Conservation (phyloP, 2,329 filamentous ascomycete species). For the Colletotrichum tropicicola region DNA sequence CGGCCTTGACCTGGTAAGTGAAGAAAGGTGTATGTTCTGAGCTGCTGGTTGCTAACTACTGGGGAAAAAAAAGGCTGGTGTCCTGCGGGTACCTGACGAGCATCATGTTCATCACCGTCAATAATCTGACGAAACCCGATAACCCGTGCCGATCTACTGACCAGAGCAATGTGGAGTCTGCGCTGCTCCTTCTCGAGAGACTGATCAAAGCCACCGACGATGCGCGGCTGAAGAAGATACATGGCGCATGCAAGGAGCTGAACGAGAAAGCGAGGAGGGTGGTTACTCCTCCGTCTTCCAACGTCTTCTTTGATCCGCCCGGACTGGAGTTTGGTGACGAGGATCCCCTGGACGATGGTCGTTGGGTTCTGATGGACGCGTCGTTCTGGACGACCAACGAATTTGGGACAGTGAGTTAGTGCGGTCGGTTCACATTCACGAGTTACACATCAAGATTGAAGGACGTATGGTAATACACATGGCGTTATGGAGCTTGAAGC, state of each 20-base stretch:
- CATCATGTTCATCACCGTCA: slow-evolving; percentile 25
- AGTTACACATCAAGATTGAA: too few relatives aligned
- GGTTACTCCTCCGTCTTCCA: not conserved
- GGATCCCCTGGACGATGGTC: not conserved
- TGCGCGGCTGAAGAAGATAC: not conserved
- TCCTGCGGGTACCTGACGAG: slow-evolving; percentile 23
- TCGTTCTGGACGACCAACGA: not conserved
- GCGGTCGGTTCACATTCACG: too few relatives aligned
- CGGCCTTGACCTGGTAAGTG: slow-evolving; percentile 21
- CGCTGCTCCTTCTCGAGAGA: slow-evolving; percentile 2
- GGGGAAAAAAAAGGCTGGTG: not conserved
- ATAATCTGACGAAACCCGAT: slow-evolving; percentile 11
- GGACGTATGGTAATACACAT: too few relatives aligned
- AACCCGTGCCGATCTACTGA: not conserved
- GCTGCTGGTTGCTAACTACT: not conserved
- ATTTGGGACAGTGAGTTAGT: not conserved
- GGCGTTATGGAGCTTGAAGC: too few relatives aligned
- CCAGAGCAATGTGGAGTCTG: slow-evolving; percentile 24
- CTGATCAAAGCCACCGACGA: slow-evolving; percentile 8
- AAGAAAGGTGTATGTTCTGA: not conserved
- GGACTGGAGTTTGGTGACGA: slow-evolving; percentile 16
- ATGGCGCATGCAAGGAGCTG: slow-evolving; percentile 17
- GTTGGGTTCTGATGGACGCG: not conserved
- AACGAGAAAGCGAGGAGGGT: slow-evolving; percentile 1
- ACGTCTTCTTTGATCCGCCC: not conserved